phyloP scores from a whole-genome alignment of 2,329 filamentous ascomycete genomes.

The Aureobasidium pullulans region DNA sequence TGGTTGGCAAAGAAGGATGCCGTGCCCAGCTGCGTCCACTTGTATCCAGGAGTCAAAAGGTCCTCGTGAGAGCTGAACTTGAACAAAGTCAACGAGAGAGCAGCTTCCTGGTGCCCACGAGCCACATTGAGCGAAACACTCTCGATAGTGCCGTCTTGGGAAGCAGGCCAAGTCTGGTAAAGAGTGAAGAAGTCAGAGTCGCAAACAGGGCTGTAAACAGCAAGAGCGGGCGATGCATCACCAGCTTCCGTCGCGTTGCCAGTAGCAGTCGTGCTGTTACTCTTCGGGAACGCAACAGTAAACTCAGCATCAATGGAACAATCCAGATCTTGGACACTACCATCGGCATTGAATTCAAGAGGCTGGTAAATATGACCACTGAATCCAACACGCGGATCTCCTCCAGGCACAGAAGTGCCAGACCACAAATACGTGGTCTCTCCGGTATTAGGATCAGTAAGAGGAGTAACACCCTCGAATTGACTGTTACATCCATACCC shows the following conservation, averaged over 20 bases:
- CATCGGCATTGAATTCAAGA: conserved; percentile 18
- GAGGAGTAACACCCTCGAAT: conserved; percentile 19
- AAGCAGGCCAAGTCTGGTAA: conserved; percentile 20
- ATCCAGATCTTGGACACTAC: conserved; percentile 18
- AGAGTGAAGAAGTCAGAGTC: conserved; percentile 20
- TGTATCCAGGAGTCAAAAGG: conserved; percentile 19
- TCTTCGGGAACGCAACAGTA: conserved; percentile 14
- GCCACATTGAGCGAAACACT: conserved; percentile 20
- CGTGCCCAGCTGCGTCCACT: conserved; percentile 18
- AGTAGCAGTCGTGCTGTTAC: conserved; percentile 6
- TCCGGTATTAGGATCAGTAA: conserved; percentile 15
- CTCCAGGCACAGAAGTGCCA: conserved; percentile 19
- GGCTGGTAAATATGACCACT: conserved; percentile 22
- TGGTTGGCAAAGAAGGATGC: conserved; percentile 16
- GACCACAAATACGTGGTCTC: conserved; percentile 19
- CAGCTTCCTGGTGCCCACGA: conserved; percentile 12
- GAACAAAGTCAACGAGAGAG: conserved; percentile 20
- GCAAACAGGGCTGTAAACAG: conserved; percentile 20
- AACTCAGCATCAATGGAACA: conserved; percentile 18
- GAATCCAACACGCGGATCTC: conserved; percentile 18
- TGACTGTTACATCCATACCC: conserved; percentile 22
- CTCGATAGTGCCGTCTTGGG: conserved; percentile 17
- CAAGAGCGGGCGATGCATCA: conserved; percentile 17
- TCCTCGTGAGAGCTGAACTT: conserved; percentile 19
- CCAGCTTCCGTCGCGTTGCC: conserved; percentile 15